Conservation (phyloP, 352 stramenopile genomes). For the Phytopythium litorale region DNA sequence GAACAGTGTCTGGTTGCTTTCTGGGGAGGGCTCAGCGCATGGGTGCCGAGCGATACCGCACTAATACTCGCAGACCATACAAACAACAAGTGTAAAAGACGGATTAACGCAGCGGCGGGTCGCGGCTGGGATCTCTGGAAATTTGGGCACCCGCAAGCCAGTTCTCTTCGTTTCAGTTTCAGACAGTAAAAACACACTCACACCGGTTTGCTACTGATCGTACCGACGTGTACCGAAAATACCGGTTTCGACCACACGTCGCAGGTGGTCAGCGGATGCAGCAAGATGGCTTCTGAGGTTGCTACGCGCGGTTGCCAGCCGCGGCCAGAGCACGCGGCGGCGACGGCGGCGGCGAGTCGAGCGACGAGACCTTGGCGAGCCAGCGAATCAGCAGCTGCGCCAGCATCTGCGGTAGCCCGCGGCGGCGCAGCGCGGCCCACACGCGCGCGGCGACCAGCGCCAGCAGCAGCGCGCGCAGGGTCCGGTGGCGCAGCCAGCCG, state of each 20-base stretch:
- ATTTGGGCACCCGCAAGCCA: not conserved
- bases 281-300: not conserved
- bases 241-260: not conserved
- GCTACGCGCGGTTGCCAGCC: not conserved
- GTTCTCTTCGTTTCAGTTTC: not conserved
- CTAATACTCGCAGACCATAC: not conserved
- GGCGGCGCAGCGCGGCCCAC: slow-evolving; percentile 49
- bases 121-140: not conserved
- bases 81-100: not conserved
- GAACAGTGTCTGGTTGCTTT: too few relatives aligned
- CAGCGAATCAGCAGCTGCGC: slow-evolving; percentile 59
- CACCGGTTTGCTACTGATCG: not conserved
- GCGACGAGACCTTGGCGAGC: slow-evolving; percentile 47
- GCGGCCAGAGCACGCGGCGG: slow-evolving; percentile 1
- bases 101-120: too few relatives aligned
- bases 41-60: too few relatives aligned
- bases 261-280: not conserved
- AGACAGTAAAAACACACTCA: not conserved
- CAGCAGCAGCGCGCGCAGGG: slow-evolving; percentile 47
- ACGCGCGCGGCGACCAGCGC: slow-evolving; percentile 38
- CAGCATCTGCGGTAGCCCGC: slow-evolving; percentile 50
- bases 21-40: too few relatives aligned
- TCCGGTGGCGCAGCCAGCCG: slow-evolving; percentile 43
- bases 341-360: slow-evolving; percentile 20
- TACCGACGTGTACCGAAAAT: not conserved